Conservation (phyloP, 75 land plant species). For the Ceratopteris richardii region DNA sequence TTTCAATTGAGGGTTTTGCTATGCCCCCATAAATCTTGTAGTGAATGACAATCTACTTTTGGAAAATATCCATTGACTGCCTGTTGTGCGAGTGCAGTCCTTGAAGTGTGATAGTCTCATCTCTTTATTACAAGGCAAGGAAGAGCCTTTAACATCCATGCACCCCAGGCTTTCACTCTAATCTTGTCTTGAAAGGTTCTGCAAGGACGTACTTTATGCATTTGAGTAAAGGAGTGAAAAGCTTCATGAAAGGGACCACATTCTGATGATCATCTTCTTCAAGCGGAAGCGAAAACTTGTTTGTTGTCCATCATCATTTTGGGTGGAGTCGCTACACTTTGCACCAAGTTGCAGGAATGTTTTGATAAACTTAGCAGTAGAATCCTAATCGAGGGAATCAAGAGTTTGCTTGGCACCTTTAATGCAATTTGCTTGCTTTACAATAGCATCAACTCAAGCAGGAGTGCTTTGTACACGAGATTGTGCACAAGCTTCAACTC, state of each 20-base stretch:
- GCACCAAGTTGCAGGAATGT: constrained; percentile 56
- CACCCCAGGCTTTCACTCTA: too few species aligned
- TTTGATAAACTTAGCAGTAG: constrained; percentile 57
- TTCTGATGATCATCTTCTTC: constrained; percentile 60
- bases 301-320: constrained; percentile 13
- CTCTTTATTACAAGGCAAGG: too few species aligned
- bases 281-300: constrained; percentile 43
- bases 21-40: too few species aligned
- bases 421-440: constrained; percentile 54
- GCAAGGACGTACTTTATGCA: too few species aligned
- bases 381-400: constrained; percentile 51
- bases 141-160: too few species aligned
- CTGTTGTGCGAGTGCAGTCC: too few species aligned
- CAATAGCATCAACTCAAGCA: constrained; percentile 62
- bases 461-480: constrained; percentile 59
- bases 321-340: constrained; percentile 29
- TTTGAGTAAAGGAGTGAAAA: constrained; percentile 53
- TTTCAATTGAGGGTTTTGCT: too few species aligned
- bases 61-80: too few species aligned
- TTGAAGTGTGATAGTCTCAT: too few species aligned
- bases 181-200: too few species aligned
- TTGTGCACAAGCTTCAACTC: constrained; percentile 80
- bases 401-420: constrained; percentile 63
- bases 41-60: too few species aligned
- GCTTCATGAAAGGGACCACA: constrained; percentile 53